Conservation (phyloP, 495 filamentous ascomycete genomes). For the Letharia columbiana region DNA sequence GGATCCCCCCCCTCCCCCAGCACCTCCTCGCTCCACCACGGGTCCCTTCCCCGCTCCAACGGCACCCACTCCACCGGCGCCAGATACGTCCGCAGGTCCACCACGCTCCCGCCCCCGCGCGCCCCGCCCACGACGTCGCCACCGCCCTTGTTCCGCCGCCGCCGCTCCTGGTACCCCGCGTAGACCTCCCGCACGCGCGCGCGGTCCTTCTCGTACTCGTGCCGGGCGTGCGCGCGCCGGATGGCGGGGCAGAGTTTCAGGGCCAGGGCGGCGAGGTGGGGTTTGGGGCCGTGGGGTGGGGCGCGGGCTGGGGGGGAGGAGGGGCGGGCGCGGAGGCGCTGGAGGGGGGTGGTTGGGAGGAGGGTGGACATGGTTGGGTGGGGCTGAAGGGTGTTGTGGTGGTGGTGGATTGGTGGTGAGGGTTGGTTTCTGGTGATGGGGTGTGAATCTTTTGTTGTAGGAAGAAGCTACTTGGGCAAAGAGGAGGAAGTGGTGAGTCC, state of each 20-base stretch:
- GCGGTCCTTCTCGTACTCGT: conserved; percentile 9
- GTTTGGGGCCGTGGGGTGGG: conserved; percentile 2
- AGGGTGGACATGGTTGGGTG: not conserved
- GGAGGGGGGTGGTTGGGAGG: not conserved
- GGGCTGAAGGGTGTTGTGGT: not conserved
- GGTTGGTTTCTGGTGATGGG: not conserved
- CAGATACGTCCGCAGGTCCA: not conserved
- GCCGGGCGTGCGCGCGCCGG: conserved; percentile 3
- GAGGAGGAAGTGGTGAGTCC: not conserved
- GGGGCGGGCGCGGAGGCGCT: not conserved
- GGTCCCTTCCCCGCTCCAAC: not conserved
- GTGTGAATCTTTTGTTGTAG: not conserved
- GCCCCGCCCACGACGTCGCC: not conserved
- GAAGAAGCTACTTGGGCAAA: not conserved
- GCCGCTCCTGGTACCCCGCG: conserved; percentile 5
- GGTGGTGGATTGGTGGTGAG: not conserved
- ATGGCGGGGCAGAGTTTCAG: conserved; percentile 1
- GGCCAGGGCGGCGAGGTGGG: not conserved
- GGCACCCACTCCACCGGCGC: conserved; percentile 1
- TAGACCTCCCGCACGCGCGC: conserved; percentile 3
- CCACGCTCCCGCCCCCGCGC: not conserved
- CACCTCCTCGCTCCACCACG: not conserved
- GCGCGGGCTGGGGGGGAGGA: conserved; percentile 8
- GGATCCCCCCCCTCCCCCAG: not conserved
- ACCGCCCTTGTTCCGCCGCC: not conserved